Percentiles rank a stretch among this genome's conserved stretches.
Conservation (phyloP, 148 eudicot species). For the Selenicereus undatus region DNA sequence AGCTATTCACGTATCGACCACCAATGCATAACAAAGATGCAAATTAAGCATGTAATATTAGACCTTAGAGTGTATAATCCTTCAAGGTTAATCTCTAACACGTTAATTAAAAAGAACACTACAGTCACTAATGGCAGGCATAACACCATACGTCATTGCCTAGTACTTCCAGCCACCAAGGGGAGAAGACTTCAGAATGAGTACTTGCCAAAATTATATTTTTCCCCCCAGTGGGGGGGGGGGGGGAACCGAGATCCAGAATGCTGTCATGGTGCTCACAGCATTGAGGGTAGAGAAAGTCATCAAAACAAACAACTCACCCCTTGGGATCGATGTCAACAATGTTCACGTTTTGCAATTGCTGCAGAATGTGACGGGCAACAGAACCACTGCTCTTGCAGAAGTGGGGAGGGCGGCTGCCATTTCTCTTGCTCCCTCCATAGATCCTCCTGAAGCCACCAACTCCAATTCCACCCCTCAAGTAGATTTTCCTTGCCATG, state of each 20-base stretch:
- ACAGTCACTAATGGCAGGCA: neutral
- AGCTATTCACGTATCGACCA: neutral
- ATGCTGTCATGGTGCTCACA: neutral
- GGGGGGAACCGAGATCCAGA: neutral
- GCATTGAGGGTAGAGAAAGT: neutral
- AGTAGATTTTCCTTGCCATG: conserved; percentile 81
- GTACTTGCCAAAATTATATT: neutral
- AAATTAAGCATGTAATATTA: neutral
- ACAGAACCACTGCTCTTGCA: conserved; percentile 77
- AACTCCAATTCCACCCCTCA: conserved; percentile 86
- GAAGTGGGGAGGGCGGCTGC: conserved; percentile 78
- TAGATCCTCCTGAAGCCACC: conserved; percentile 75
- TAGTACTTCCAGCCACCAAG: neutral
- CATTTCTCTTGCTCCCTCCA: conserved; percentile 84
- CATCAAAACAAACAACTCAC: conserved; percentile 32
- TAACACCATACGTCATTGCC: neutral
- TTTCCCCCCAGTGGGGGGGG: neutral
- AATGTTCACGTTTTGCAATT: conserved; percentile 57
- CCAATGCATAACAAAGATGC: neutral
- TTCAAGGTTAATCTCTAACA: neutral
- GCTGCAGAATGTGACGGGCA: conserved; percentile 79
- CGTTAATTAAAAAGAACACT: neutral
- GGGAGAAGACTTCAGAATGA: neutral
- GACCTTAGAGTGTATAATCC: neutral
- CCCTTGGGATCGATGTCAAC: conserved; percentile 70